Base-by-base conservation (phyloP, 306 rosid species). In the Ammopiptanthus mongolicus region DNA sequence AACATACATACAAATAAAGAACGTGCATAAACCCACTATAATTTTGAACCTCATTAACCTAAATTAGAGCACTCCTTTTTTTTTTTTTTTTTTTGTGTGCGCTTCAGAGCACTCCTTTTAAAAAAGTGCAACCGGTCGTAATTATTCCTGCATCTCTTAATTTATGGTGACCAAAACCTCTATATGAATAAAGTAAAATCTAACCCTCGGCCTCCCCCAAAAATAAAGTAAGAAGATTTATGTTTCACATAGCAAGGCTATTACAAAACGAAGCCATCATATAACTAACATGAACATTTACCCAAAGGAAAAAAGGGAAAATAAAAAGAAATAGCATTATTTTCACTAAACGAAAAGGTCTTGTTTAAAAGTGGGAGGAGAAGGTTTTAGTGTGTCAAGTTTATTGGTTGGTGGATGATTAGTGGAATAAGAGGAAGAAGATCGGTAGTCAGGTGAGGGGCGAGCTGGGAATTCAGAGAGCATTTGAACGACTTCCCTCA, bases 401-500 rank as follows among this genome's bases (percentile, higher is more conserved):
- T 62, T 72, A 46, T 84, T 69, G 50, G 15, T 46, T 19, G 75
- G 79, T 77, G 61, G 74, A 21, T 60, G 34, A 34, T 28, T 22
- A 57, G 89, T 76, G 3, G 91, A 85, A 3, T 88, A 74, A n/a
- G 89, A 78, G 3, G 91, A 85, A 3, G 89, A 74, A n/a, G 88
- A 84, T 15, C 66, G 84, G n/a, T 28, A 52, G 0, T 48, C 57
- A 0, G 83, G 66, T 25, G 31, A 72, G 1, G 25, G 84, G 0
- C 33, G 86, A 51, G n/a, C n/a, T n/a, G 90, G 80, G 28, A 88
- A 91, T 65, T 93, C 97, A 1, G 93, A 86, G 41, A 93, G 84
- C 97, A 93, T 93, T 39, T 93, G 98, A 75, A 93, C 91, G 0
- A 91, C 97, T 78, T 93, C 98, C 79, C 97, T 86, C 98, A 90